Evolutionary conservation across 2,329 filamentous ascomycete genomes (phyloP).

Genomic region (Fulvia fulva): DNA sequence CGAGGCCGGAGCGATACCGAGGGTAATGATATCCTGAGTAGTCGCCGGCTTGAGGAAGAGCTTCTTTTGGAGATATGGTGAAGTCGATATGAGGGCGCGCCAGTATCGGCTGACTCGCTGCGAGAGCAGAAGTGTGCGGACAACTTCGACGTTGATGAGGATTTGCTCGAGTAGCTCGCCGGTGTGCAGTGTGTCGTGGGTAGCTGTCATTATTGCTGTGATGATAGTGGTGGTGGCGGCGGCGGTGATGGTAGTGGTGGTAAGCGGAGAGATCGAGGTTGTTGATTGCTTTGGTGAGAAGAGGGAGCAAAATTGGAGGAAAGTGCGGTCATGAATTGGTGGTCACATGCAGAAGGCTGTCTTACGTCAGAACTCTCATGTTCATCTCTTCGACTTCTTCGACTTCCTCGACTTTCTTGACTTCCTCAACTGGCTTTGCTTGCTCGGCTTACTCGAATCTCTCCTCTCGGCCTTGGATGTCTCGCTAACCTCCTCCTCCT

Average conservation of each 20-base stretch:
- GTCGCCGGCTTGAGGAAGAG: conserved; percentile 6
- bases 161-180: conserved; percentile 5
- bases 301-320: too few relatives aligned
- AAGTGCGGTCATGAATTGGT: too few relatives aligned
- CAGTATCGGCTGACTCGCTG: conserved; percentile 1
- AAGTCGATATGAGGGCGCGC: background rate
- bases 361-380: too few relatives aligned
- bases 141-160: conserved; percentile 4
- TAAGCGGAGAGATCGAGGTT: too few relatives aligned
- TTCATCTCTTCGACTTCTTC: background rate
- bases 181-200: background rate
- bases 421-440: too few relatives aligned
- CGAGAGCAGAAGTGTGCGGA: background rate
- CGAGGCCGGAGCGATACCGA: too few relatives aligned
- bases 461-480: too few relatives aligned
- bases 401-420: too few relatives aligned
- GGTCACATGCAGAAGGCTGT: background rate
- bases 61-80: conserved; percentile 1
- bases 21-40: background rate
- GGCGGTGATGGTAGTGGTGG: too few relatives aligned
- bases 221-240: background rate
- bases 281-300: too few relatives aligned
- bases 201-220: background rate
- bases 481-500: too few relatives aligned
- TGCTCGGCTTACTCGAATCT: too few relatives aligned